These are phyloP conservation scores for Orobanche coerulescens DNA, from an alignment of 257 asterid species.

Conservation along the genomic window DNA sequence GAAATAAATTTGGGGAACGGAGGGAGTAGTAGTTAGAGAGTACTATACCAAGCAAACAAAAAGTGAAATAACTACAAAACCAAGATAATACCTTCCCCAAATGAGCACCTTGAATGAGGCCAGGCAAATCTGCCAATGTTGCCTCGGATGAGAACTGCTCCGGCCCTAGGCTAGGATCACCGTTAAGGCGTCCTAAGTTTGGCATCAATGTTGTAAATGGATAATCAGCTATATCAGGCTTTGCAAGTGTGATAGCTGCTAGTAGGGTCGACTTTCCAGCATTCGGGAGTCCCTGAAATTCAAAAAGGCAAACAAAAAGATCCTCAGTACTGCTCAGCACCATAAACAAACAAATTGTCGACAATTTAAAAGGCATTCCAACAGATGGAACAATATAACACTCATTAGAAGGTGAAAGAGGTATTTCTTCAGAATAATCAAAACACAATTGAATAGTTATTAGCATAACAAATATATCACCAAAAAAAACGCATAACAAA, in stretches of 20 bases:
- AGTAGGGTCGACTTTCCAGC: constrained; percentile 94
- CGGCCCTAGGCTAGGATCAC: constrained; percentile 85
- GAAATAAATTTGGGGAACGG: no score
- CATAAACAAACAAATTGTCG: neutral
- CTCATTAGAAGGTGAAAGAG: no score
- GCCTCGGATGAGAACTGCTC: constrained; percentile 82
- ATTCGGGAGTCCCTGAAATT: constrained; percentile 86
- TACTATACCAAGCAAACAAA: no score
- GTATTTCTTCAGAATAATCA: no score
- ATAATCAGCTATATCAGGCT: constrained; percentile 96
- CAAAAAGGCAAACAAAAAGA: constrained; percentile 2
- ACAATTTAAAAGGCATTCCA: neutral
- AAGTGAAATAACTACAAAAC: no score
- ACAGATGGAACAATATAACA: neutral
- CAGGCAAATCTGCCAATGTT: constrained; percentile 94
- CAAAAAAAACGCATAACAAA: neutral
- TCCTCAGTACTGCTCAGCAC: constrained; percentile 1
- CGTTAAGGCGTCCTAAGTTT: constrained; percentile 88
- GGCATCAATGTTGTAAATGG: constrained; percentile 98
- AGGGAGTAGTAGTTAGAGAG: no score
- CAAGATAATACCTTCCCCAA: constrained; percentile 99
- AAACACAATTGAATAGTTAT: neutral
- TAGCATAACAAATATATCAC: neutral
- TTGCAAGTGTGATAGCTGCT: constrained; percentile 83
- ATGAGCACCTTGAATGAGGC: constrained; percentile 99